A percentile compares a stretch with the other conserved stretches of the same genome.
Evolutionary conservation across 2,329 filamentous ascomycete genomes (phyloP).

Genomic region (Domatiomyces catenatus): DNA sequence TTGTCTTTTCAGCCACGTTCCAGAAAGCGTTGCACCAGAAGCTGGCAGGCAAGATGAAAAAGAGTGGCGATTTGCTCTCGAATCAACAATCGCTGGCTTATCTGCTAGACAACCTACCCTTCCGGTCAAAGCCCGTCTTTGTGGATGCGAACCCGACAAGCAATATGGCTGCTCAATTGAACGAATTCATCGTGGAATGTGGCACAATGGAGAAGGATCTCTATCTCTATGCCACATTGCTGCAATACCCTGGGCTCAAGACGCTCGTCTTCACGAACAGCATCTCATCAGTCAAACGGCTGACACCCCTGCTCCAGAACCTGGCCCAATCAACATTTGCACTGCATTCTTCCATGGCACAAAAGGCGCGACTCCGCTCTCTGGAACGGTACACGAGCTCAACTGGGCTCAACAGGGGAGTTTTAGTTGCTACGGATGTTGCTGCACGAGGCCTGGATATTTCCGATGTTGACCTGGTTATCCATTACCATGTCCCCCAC

Average conservation of each 20-base stretch:
- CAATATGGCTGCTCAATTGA: constrained; percentile 74
- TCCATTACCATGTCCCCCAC: constrained; percentile 91
- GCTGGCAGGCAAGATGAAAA: constrained; percentile 51
- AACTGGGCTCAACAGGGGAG: constrained; percentile 34
- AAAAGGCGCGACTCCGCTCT: constrained; percentile 86
- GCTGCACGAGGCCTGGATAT: constrained; percentile 91
- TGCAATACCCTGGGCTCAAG: constrained; percentile 57
- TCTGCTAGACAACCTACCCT: constrained; percentile 75
- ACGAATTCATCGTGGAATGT: constrained; percentile 84
- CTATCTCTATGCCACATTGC: constrained; percentile 74
- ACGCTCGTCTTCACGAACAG: constrained; percentile 92
- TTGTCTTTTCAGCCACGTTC: constrained; percentile 95
- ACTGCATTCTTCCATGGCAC: constrained; percentile 85
- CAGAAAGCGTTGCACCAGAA: constrained; percentile 85
- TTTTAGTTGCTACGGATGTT: constrained; percentile 85
- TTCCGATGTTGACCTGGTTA: constrained; percentile 67
- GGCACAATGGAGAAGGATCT: constrained; percentile 92
- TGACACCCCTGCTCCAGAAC: constrained; percentile 70
- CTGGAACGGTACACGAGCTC: constrained; percentile 60
- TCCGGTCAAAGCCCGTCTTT: constrained; percentile 74
- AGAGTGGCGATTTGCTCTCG: constrained; percentile 45
- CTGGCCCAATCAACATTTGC: constrained; percentile 57
- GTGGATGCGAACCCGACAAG: constrained; percentile 79
- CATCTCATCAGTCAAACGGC: constrained; percentile 75
- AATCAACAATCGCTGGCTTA: constrained; percentile 75